A percentile compares a stretch with the other conserved stretches of the same genome.
These are phyloP conservation scores for Russula brevipes DNA, from an alignment of 768 basidiomycete genomes.

Conservation along the genomic window DNA sequence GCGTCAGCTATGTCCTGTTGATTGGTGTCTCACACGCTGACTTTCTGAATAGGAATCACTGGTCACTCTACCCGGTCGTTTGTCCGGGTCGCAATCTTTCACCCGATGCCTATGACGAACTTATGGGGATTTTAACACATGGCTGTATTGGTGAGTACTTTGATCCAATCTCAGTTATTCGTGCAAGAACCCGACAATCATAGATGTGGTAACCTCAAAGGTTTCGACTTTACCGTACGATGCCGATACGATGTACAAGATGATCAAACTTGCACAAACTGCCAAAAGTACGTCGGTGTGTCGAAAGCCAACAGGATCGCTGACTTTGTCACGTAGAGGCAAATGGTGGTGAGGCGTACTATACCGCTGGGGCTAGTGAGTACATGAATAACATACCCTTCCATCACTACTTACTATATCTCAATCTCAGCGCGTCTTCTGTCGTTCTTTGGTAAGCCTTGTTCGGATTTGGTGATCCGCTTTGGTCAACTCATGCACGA, in stretches of 20 bases:
- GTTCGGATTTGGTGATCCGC: neutral
- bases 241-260: neutral
- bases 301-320: neutral
- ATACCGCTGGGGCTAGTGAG: slow-evolving; percentile 8
- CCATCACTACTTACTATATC: neutral
- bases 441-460: slow-evolving; percentile 10
- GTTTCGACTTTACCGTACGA: slow-evolving; percentile 12
- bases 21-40: neutral
- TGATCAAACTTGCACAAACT: slow-evolving; percentile 7
- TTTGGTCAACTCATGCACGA: neutral
- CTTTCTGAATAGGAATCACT: slow-evolving; percentile 26
- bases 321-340: neutral
- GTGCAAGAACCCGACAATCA: neutral
- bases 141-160: slow-evolving; percentile 38
- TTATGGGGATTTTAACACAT: slow-evolving; percentile 35
- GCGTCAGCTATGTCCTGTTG: neutral
- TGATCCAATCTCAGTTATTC: neutral
- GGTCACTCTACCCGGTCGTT: slow-evolving; percentile 29
- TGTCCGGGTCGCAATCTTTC: slow-evolving; percentile 13
- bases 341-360: neutral
- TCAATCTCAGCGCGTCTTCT: slow-evolving; percentile 2
- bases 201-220: slow-evolving; percentile 13
- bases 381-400: neutral
- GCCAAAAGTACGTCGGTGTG: neutral
- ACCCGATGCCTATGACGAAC: slow-evolving; percentile 28